Evolutionary conservation across 768 basidiomycete genomes (phyloP).

Genomic region (Leccinellum albellum): DNA sequence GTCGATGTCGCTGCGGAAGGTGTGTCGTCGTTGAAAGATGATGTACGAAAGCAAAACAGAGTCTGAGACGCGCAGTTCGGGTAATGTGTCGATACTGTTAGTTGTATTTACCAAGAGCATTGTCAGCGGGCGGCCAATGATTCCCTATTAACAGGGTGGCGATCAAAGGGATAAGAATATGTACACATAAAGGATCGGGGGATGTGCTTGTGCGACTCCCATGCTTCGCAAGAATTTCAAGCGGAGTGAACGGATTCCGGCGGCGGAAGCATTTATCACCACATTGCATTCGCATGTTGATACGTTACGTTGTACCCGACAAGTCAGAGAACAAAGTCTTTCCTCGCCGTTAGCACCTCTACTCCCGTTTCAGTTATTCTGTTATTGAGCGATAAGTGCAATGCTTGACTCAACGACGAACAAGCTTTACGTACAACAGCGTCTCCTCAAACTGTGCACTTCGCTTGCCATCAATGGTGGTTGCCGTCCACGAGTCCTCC

Average conservation of each 20-base stretch:
- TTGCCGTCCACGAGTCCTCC: conserved; percentile 97
- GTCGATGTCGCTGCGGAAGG: conserved; percentile 8
- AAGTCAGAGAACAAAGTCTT: conserved; percentile 25
- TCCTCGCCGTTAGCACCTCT: conserved; percentile 75
- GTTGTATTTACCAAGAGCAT: conserved; percentile 29
- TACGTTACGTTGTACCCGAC: conserved; percentile 17
- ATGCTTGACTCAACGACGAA: not conserved
- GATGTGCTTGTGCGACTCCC: conserved; percentile 20
- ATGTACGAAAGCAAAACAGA: conserved; percentile 26
- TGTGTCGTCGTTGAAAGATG: conserved; percentile 12
- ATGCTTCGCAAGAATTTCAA: conserved; percentile 18
- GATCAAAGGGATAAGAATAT: conserved; percentile 28
- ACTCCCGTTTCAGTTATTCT: conserved; percentile 91
- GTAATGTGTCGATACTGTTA: conserved; percentile 25
- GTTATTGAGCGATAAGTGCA: conserved; percentile 16
- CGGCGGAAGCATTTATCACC: conserved; percentile 15
- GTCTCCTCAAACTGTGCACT: conserved; percentile 99
- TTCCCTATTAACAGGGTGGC: conserved; percentile 25
- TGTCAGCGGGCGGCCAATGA: conserved; percentile 25
- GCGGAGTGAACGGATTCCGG: conserved; percentile 14
- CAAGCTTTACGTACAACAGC: conserved; percentile 61
- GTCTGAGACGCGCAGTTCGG: conserved; percentile 13
- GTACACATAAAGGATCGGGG: conserved; percentile 28
- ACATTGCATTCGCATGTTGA: conserved; percentile 23
- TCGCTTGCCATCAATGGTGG: conserved; percentile 82